A percentile compares a stretch with the other conserved stretches of the same genome.
phyloP scores from a whole-genome alignment of 192 early-diverging fungal species.

The Backusella parvicylindrica region DNA sequence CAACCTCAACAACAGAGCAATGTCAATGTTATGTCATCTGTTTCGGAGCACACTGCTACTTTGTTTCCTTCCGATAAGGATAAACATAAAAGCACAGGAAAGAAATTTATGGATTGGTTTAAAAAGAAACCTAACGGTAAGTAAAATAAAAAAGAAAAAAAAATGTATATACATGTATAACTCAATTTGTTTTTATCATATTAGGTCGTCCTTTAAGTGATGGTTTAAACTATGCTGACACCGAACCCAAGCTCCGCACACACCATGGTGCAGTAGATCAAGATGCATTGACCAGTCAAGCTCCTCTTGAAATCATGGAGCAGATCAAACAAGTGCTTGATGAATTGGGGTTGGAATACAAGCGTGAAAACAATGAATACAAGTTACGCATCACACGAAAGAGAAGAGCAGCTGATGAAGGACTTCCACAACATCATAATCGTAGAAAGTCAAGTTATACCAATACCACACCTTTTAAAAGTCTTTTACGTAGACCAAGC shows the following conservation, averaged over 20 bases:
- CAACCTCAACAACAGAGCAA: neutral
- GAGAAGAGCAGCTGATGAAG: slow-evolving; percentile 24
- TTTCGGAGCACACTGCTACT: slow-evolving; percentile 15
- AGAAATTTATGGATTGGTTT: slow-evolving; percentile 77
- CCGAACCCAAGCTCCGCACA: slow-evolving; percentile 54
- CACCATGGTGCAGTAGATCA: slow-evolving; percentile 75
- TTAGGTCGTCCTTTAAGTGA: slow-evolving; percentile 11
- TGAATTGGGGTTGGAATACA: slow-evolving; percentile 50
- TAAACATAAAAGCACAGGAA: slow-evolving; percentile 43
- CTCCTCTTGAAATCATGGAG: slow-evolving; percentile 65
- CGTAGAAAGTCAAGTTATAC: slow-evolving; percentile 11
- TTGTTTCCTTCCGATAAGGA: slow-evolving; percentile 10
- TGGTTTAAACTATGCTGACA: slow-evolving; percentile 17
- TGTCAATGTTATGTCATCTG: slow-evolving; percentile 11
- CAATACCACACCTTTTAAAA: slow-evolving; percentile 3
- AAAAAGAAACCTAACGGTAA: slow-evolving; percentile 56
- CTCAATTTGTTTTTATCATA: neutral
- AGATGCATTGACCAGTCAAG: slow-evolving; percentile 59
- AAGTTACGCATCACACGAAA: slow-evolving; percentile 52
- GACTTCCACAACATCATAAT: slow-evolving; percentile 10
- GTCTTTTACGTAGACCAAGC: slow-evolving; percentile 22
- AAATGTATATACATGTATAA: neutral
- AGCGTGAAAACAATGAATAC: slow-evolving; percentile 48
- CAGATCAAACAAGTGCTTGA: slow-evolving; percentile 58
- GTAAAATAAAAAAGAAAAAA: neutral